A percentile compares a stretch with the other conserved stretches of the same genome.
Evolutionary conservation across 345 rosid genomes (phyloP).

Genomic region (Punica granatum): DNA sequence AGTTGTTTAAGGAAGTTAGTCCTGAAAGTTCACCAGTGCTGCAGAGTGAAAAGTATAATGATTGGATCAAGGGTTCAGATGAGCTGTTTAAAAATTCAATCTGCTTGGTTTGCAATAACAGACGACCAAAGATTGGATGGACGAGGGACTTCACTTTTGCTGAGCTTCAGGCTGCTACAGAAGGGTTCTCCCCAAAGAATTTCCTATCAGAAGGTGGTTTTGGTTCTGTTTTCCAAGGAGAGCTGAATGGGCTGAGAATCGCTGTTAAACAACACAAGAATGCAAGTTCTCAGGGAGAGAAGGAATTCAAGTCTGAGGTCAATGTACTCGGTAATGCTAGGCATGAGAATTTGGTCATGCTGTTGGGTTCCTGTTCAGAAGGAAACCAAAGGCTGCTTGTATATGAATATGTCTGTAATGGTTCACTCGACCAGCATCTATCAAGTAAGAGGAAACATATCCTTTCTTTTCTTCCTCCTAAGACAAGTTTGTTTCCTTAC

Average conservation of each 20-base stretch:
- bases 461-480: not conserved
- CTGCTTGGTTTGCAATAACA: conserved; percentile 49
- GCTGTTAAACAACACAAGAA: conserved; percentile 57
- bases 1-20: conserved; percentile 6
- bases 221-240: conserved; percentile 51
- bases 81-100: conserved; percentile 27
- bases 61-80: conserved; percentile 22
- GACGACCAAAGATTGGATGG: conserved; percentile 46
- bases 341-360: conserved; percentile 52
- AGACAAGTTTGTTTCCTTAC: not conserved
- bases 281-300: conserved; percentile 53
- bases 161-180: conserved; percentile 50
- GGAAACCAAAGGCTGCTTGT: conserved; percentile 49
- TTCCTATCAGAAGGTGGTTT: conserved; percentile 65
- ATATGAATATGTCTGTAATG: conserved; percentile 55
- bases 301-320: conserved; percentile 62
- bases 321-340: conserved; percentile 48
- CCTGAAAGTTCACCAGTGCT: conserved; percentile 21
- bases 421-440: conserved; percentile 54
- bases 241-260: conserved; percentile 32
- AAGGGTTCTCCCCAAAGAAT: conserved; percentile 33
- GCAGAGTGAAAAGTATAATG: conserved; percentile 5
- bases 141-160: conserved; percentile 42
- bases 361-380: conserved; percentile 55
- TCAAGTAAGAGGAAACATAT: conserved; percentile 32